phyloP scores from a whole-genome alignment of 2,329 filamentous ascomycete genomes.

The Talaromyces islandicus region DNA sequence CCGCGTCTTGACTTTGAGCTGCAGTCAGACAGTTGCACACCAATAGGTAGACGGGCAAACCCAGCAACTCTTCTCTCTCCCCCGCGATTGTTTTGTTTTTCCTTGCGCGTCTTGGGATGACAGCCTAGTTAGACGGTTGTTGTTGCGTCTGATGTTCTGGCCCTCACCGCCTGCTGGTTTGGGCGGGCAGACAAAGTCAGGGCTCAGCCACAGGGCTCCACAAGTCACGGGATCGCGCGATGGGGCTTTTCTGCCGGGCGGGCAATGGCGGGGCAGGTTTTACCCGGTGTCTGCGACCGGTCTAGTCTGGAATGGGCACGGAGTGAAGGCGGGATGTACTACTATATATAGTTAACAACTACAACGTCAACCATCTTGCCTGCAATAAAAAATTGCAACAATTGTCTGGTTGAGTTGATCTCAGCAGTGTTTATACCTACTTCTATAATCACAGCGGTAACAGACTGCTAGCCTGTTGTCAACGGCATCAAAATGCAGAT shows the following conservation, averaged over 20 bases:
- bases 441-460: too few relatives aligned
- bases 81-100: not conserved
- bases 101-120: not conserved
- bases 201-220: not conserved
- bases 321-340: not conserved
- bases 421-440: not conserved
- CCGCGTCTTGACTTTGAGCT: not conserved
- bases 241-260: not conserved
- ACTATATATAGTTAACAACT: not conserved
- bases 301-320: not conserved
- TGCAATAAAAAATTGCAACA: not conserved
- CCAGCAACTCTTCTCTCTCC: not conserved
- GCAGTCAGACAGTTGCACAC: not conserved
- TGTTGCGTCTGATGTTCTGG: not conserved
- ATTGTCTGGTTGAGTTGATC: not conserved
- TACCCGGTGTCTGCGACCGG: not conserved
- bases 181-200: not conserved
- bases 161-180: not conserved
- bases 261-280: not conserved
- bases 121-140: not conserved
- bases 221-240: not conserved
- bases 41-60: not conserved
- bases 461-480: not conserved
- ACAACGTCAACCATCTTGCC: not conserved
- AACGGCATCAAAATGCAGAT: slow-evolving; percentile 55